These are phyloP conservation scores for Yamadazyma olivae DNA, from an alignment of 805 yeast species.

Conservation along the genomic window DNA sequence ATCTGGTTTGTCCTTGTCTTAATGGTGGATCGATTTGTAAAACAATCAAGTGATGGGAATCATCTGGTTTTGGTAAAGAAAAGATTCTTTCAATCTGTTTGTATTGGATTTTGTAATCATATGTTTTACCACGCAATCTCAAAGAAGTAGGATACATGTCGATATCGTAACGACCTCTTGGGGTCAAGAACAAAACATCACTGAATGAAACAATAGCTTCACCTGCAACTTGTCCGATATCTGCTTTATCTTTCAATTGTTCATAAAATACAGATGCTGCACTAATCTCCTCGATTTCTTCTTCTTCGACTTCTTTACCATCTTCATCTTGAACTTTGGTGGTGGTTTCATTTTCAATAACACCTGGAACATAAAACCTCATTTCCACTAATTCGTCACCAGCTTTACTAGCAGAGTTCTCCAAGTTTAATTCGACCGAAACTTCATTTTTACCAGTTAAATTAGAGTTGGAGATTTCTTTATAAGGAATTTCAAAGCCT, in stretches of 20 bases:
- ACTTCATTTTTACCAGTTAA: conserved; percentile 92
- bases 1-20: conserved; percentile 97
- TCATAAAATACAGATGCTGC: conserved; percentile 89
- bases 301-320: conserved; percentile 35
- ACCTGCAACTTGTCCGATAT: conserved; percentile 91
- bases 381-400: conserved; percentile 97
- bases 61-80: conserved; percentile 92
- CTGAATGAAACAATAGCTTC: conserved; percentile 92
- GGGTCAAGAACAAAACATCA: conserved; percentile 89
- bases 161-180: conserved; percentile 97
- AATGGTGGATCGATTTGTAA: conserved; percentile 95
- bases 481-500: conserved; percentile 85
- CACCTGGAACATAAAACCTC: conserved; percentile 92
- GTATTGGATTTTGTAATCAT: conserved; percentile 93
- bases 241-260: conserved; percentile 87
- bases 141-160: conserved; percentile 87
- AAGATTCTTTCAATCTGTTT: conserved; percentile 87
- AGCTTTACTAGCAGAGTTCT: conserved; percentile 58
- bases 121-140: conserved; percentile 94
- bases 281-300: conserved; percentile 47
- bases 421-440: conserved; percentile 76
- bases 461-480: conserved; percentile 77
- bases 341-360: conserved; percentile 48
- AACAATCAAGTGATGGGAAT: conserved; percentile 80
- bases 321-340: conserved; percentile 21